Base-by-base conservation (phyloP, 2,329 filamentous ascomycete genomes). In the Diaporthe sp. region DNA sequence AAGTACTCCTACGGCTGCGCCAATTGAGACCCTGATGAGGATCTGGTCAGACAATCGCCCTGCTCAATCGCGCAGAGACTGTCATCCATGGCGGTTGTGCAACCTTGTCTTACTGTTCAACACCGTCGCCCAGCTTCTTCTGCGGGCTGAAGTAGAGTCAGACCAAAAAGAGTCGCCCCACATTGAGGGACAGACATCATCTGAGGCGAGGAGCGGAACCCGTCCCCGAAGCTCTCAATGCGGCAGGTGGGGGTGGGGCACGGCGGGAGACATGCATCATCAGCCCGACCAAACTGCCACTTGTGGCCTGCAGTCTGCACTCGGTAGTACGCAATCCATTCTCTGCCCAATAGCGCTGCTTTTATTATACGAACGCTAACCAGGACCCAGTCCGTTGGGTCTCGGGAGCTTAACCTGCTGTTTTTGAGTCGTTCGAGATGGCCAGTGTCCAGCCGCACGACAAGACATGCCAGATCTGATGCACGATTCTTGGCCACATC, bases 161-260 rank as follows among this genome's bases (percentile, higher is more conserved):
- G 68, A 1, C 31, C 51, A 59, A 37, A 51, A 25, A 39, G 55
- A 39, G 17, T 53, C 55, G 42, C 42, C 55, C 69, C 57, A 49
- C 37, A 58, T 42, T 72, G 42, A 61, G 31, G 22, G 61, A 46
- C 58, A 4, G n/a, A 28, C 55, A 37, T 59, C 69, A 61, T 49
- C 37, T 42, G 42, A 72, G 49, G 58, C 51, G 70, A 34, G 49
- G 46, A 65, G 46, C 70, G 65, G 65, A 73, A 53, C 70, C 39
- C 7, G 19, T 31, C 53, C 49, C 57, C 44, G 57, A 51, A 25
- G 0, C 7, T 55, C 70, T 46, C 46, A 65, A 73, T 39, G 9
- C 10, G 46, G 70, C 25, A 73, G 59, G 70, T 73, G 70, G 70
- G 70, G 70, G 70, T 73, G 58, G 70, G 58, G 58, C 46, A 44